Conservation (phyloP, 345 rosid species). For the Durio zibethinus region DNA sequence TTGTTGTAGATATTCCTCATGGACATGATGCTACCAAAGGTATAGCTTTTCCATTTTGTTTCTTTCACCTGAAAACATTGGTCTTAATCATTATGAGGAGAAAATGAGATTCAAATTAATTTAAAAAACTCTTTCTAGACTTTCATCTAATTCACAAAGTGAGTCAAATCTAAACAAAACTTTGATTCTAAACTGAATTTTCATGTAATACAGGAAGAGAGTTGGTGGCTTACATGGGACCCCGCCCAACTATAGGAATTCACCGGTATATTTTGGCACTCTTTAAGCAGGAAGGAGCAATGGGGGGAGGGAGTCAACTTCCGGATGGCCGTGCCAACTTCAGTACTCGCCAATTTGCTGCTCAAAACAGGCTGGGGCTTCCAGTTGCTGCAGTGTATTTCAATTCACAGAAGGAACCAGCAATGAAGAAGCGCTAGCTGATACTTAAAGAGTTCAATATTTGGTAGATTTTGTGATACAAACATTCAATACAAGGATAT, state of each 20-base stretch:
- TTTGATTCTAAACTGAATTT: too few species aligned
- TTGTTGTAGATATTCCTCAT: conserved; percentile 42
- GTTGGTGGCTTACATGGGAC: conserved; percentile 39
- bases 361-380: conserved; percentile 30
- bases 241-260: conserved; percentile 37
- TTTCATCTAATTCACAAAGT: not conserved
- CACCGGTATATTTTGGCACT: conserved; percentile 40
- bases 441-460: not conserved
- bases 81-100: too few species aligned
- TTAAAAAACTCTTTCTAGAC: too few species aligned
- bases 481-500: not conserved
- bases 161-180: not conserved
- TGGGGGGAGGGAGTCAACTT: conserved; percentile 13
- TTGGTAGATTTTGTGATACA: not conserved
- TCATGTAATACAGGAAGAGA: conserved; percentile 25
- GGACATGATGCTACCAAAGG: conserved; percentile 37
- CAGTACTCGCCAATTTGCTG: conserved; percentile 38
- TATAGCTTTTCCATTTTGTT: not conserved
- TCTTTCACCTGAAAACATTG: not conserved
- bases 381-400: conserved; percentile 38
- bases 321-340: conserved; percentile 32
- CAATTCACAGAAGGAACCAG: conserved; percentile 33
- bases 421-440: conserved; percentile 17
- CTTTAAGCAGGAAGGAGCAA: conserved; percentile 31
- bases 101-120: not conserved